Percentiles rank a stretch among this genome's conserved stretches.
Conservation (phyloP, 2,329 filamentous ascomycete genomes). For the Cercospora nicotianae region DNA sequence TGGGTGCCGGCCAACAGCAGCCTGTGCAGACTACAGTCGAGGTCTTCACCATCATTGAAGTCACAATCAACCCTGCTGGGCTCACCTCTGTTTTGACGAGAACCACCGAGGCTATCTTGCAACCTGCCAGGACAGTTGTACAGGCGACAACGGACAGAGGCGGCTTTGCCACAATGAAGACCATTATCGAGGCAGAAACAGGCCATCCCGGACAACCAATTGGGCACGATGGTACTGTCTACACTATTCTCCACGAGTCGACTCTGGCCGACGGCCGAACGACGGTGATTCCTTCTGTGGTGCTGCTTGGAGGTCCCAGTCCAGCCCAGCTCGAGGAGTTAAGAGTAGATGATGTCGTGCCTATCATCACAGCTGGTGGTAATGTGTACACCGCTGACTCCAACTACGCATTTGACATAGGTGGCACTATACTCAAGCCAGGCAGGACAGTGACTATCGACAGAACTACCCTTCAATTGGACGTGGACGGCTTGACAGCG, state of each 20-base stretch:
- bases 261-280: conserved; percentile 1
- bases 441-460: not conserved
- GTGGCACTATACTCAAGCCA: not conserved
- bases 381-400: not conserved
- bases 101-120: conserved; percentile 5
- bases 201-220: not conserved
- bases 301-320: not conserved
- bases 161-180: conserved; percentile 4
- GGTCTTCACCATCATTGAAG: conserved; percentile 6
- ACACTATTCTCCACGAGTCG: conserved; percentile 2
- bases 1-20: not conserved
- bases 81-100: not conserved
- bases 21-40: not conserved
- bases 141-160: not conserved
- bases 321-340: not conserved
- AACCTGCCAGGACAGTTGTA: not conserved
- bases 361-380: not conserved
- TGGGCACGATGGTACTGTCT: not conserved
- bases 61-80: not conserved
- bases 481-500: not conserved
- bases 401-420: not conserved
- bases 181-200: not conserved
- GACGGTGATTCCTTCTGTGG: conserved; percentile 2
- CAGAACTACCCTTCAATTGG: not conserved
- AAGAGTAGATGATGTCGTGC: not conserved